Evolutionary conservation across 495 filamentous ascomycete species (phyloP).

Genomic region (Neurospora hispaniola): DNA sequence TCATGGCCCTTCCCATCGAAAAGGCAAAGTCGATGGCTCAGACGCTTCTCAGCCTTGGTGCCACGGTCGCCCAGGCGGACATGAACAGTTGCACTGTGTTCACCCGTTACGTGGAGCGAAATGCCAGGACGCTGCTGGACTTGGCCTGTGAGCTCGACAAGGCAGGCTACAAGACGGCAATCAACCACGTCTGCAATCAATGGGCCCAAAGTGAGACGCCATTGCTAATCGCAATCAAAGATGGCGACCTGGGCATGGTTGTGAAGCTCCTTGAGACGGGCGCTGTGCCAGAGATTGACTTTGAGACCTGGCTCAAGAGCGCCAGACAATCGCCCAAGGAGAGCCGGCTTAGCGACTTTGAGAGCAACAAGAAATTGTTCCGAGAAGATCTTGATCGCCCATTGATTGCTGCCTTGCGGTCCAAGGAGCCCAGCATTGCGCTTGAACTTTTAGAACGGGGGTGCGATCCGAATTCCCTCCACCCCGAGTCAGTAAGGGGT

Average conservation of each 20-base stretch:
- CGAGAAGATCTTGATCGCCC: constrained; percentile 41
- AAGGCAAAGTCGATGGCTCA: constrained; percentile 49
- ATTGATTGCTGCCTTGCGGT: constrained; percentile 44
- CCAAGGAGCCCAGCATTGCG: constrained; percentile 39
- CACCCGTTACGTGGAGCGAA: constrained; percentile 41
- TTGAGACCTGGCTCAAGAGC: constrained; percentile 34
- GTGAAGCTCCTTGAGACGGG: constrained; percentile 32
- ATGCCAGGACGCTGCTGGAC: constrained; percentile 44
- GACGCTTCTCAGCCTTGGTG: constrained; percentile 57
- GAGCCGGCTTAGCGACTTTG: constrained; percentile 19
- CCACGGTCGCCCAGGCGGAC: constrained; percentile 64
- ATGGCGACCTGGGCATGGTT: constrained; percentile 24
- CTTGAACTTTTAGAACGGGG: constrained; percentile 48
- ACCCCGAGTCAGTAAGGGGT: constrained; percentile 21
- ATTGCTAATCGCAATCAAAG: constrained; percentile 23
- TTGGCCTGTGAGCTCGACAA: constrained; percentile 47
- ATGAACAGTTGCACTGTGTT: constrained; percentile 46
- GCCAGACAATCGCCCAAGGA: constrained; percentile 21
- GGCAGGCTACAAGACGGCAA: constrained; percentile 46
- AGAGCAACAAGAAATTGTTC: constrained; percentile 34
- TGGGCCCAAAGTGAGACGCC: constrained; percentile 24
- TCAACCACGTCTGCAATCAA: constrained; percentile 46
- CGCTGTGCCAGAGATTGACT: constrained; percentile 29
- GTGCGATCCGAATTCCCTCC: constrained; percentile 44
- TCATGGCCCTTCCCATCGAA: constrained; percentile 45